Conservation (phyloP, 75 land plant genomes). For the Larix kaempferi region DNA sequence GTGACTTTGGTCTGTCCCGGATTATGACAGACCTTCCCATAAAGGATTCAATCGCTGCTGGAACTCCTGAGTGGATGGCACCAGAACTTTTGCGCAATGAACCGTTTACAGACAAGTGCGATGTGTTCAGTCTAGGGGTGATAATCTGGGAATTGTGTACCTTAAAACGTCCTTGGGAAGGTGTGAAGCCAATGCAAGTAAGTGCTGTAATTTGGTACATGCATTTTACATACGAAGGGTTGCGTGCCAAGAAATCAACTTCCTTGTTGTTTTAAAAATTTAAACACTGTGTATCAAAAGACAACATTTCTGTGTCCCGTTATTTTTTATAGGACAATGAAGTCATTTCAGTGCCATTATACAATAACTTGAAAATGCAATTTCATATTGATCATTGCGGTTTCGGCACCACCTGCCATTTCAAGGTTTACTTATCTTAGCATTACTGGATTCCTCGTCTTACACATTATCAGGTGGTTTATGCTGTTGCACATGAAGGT, state of each 20-base stretch:
- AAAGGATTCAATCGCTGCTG: slow-evolving; percentile 76
- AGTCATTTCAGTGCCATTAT: not conserved
- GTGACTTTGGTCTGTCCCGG: slow-evolving; percentile 95
- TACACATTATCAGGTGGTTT: slow-evolving; percentile 56
- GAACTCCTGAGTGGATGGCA: slow-evolving; percentile 99
- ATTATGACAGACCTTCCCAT: slow-evolving; percentile 53
- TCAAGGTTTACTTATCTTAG: not conserved
- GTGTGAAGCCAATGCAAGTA: slow-evolving; percentile 79
- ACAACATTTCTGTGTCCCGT: not conserved
- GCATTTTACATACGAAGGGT: not conserved
- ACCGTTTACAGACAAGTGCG: slow-evolving; percentile 95
- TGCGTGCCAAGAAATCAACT: not conserved
- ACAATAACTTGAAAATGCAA: not conserved
- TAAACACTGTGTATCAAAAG: not conserved
- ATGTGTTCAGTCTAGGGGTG: slow-evolving; percentile 91
- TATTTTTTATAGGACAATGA: not conserved
- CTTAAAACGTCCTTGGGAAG: slow-evolving; percentile 90
- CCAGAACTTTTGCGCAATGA: slow-evolving; percentile 96
- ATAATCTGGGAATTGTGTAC: slow-evolving; percentile 98
- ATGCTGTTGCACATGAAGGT: slow-evolving; percentile 79
- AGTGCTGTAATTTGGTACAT: not conserved
- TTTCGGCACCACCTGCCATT: not conserved
- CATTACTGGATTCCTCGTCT: not conserved
- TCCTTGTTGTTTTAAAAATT: not conserved
- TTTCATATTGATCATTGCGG: not conserved